Percentiles rank a stretch among this genome's conserved stretches.
Evolutionary conservation across 257 asterid species (phyloP).

Genomic region (Rauvolfia tetraphylla): DNA sequence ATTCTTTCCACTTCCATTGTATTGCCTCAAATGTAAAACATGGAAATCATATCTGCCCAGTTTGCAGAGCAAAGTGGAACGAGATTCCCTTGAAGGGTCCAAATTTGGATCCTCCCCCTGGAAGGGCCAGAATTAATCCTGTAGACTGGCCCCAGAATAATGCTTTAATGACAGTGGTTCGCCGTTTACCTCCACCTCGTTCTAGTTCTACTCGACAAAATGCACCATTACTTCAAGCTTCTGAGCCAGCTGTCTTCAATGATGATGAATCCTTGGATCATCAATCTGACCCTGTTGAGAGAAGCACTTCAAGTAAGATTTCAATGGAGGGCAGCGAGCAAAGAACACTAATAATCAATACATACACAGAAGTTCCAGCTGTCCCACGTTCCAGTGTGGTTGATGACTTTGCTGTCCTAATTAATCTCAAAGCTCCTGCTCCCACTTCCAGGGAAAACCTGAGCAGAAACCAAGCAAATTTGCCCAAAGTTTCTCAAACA

Average conservation of each 20-base stretch:
- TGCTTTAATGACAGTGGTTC: slow-evolving; percentile 55
- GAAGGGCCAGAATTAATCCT: slow-evolving; percentile 52
- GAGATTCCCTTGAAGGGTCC: slow-evolving; percentile 79
- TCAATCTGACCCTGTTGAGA: slow-evolving; percentile 29
- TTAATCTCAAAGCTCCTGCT: slow-evolving; percentile 84
- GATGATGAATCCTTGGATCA: slow-evolving; percentile 83
- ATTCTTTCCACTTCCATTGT: slow-evolving; percentile 94
- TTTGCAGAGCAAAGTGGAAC: slow-evolving; percentile 92
- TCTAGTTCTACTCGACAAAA: slow-evolving; percentile 50
- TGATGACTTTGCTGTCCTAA: slow-evolving; percentile 57
- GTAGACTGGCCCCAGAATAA: slow-evolving; percentile 56
- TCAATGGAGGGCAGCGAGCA: slow-evolving; percentile 24
- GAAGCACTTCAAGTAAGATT: slow-evolving; percentile 24
- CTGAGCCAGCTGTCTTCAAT: slow-evolving; percentile 78
- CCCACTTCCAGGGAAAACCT: slow-evolving; percentile 46
- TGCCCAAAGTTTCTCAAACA: slow-evolving; percentile 39
- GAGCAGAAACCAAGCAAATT: slow-evolving; percentile 22
- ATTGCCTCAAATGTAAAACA: slow-evolving; percentile 91
- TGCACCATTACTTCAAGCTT: slow-evolving; percentile 40
- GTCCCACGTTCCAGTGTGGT: slow-evolving; percentile 37
- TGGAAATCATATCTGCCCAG: slow-evolving; percentile 88
- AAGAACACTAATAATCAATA: slow-evolving; percentile 49
- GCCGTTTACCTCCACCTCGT: slow-evolving; percentile 62
- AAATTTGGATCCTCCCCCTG: slow-evolving; percentile 41
- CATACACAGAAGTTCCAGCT: slow-evolving; percentile 71